Base-by-base conservation (phyloP, 176 grass and related monocot genomes). In the Bonia amplexicaulis region DNA sequence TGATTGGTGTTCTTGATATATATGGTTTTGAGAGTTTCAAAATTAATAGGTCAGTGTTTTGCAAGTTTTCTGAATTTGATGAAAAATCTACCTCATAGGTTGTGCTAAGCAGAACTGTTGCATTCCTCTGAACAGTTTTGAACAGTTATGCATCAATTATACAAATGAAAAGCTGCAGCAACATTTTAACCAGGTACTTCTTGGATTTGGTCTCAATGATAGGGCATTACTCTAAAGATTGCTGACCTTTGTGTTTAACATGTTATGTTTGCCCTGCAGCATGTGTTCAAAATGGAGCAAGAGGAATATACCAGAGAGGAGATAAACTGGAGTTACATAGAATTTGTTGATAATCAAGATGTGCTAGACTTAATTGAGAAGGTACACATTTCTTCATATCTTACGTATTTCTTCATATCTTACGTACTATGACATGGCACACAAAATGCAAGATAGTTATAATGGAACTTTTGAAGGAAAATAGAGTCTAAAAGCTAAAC, bases 21-120 rank as follows among this genome's bases (percentile, higher is more conserved):
- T 99, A 99, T 91, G 97, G 93, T 66, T 99, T 99, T 86, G 97
- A 99, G 78, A 99, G 97, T 89, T 99, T 99, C 93, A 96, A 99
- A 94, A 83, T 88, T 86, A 99, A 99, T 39, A 99, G 93, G 96
- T 99, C 49, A 85, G 82, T 82, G 53, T 76, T 87, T 79, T 71
- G 22, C 76, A 78, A 51, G 61, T 75, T 58, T 48, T 62, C 26
- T 45, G 44, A 44, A 46, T 62, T 80, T 42, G 44, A 61, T 47
- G 33, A 48, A 60, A 16, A 42, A 75, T 45, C 29, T 33, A 16
- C 11, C 47, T 61, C 64, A 83, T 33, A 25, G 19, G 27, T 53
- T 76, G 31, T 61, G 47, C 73, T 92, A 29, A 88, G 40, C n/a
- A 75, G 15, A 78, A 35, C 2, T 85, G 55, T 80, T 84, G 69